Evolutionary conservation across 345 rosid species (phyloP), one percentile per base, ranked within the genome.

Genomic region (Dipteronia sinensis): DNA sequence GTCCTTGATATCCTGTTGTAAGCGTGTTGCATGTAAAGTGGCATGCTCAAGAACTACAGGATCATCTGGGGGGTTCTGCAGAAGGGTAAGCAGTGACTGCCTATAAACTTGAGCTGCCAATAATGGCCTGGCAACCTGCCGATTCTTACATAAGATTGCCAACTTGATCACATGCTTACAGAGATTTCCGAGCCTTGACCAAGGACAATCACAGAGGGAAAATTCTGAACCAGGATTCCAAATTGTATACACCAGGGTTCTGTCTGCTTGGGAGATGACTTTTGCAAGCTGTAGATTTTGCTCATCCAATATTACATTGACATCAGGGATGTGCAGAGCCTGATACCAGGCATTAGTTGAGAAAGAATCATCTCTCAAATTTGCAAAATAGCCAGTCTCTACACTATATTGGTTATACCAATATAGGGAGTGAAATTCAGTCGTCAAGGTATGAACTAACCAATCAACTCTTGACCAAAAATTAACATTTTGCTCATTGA

Each of bases 211-310:
- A 53, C 91, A 88, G 69, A 82, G 58, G 12, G 91, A 76, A 74
- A 88, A 88, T 74, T 88, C 91, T 3, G 91, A 85, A 65, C 89
- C 91, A 76, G 89, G 91, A 78, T 82, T 88, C 89, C 87, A 83
- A 69, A 86, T 68, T 38, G 80, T 72, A 75, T 83, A 83, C 11
- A 77, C 85, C 74, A 77, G 40, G 77, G 72, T 85, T 76, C 86
- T 80, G 73, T 88, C 85, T 7, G 83, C 79, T 78, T 86, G 86
- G 3, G 89, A 86, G 66, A 86, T 78, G 38, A 86, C 87, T 77
- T 86, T 85, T 76, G 88, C 88, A 49, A 83, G 73, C 53, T 80
- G 87, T 38, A 85, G 87, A 77, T 85, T 85, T 67, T 77, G 88
- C 84, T 88, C 85, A 72, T 88, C 89, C 42, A 86, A 67, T 17